Conservation (phyloP, 768 basidiomycete genomes). For the Chlorophyllum brunneum region DNA sequence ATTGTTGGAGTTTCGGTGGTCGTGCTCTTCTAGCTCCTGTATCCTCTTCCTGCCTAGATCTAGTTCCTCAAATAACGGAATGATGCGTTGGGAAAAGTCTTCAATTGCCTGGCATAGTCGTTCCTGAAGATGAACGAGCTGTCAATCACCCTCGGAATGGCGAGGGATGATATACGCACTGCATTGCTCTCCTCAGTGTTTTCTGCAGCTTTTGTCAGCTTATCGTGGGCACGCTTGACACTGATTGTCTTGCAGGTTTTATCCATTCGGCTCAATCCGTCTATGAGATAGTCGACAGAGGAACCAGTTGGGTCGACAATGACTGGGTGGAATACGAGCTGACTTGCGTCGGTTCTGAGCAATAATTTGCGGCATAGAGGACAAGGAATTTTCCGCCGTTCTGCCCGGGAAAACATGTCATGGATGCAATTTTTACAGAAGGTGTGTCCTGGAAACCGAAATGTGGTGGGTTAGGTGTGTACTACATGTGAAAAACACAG, state of each 20-base stretch:
- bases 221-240: constrained; percentile 31
- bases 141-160: background rate
- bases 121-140: constrained; percentile 19
- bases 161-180: constrained; percentile 21
- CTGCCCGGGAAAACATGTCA: constrained; percentile 18
- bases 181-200: constrained; percentile 20
- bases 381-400: constrained; percentile 4
- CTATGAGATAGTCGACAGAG: constrained; percentile 7
- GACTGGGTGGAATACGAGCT: constrained; percentile 6
- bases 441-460: constrained; percentile 39
- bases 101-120: constrained; percentile 31
- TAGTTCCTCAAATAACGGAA: constrained; percentile 32
- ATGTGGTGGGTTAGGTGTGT: too few relatives aligned
- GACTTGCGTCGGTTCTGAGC: background rate
- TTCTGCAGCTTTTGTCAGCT: constrained; percentile 27
- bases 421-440: constrained; percentile 33
- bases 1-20: constrained; percentile 6
- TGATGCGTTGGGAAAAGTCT: constrained; percentile 38
- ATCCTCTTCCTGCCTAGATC: constrained; percentile 27
- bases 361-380: constrained; percentile 1
- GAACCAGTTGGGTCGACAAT: background rate
- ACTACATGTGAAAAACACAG: background rate
- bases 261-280: constrained; percentile 13
- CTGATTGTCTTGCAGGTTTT: constrained; percentile 18
- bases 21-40: constrained; percentile 17